Base-by-base conservation (phyloP, 2,329 filamentous ascomycete species). In the Leptographium lundbergii region DNA sequence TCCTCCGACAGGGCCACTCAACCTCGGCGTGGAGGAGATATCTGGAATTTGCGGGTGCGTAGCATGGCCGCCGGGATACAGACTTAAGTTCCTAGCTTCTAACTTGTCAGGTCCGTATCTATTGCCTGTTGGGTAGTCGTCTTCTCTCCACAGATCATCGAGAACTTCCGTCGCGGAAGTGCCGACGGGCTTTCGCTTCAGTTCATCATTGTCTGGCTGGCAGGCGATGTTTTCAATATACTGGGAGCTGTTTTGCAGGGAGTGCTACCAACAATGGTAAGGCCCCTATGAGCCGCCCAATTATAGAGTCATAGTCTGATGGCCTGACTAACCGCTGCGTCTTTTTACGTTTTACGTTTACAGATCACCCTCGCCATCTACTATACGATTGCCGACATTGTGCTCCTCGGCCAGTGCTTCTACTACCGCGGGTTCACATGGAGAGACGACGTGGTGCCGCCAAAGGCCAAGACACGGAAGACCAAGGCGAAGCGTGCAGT, bases 111-210 rank as follows among this genome's bases (percentile, higher is more conserved):
- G 42, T 96, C 91, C 10, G 91, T 99, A 65, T 96, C 90, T 53
- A 96, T 99, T 69, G 91, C 91, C 56, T 96, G 91, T 70, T 96
- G 94, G 94, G 88, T 97, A 60, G 89, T 97, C 42, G 94, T 99
- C 60, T 99, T 96, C 75, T 94, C 90, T 0, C 94, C 94, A 2
- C 94, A 99, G 67, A 96, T 99, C 66, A 86, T 66, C 53, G 65
- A 66, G 50, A 66, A 66, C 60, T 66, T 66, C 57, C 64, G 65
- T 13, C 65, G 65, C 7, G 57, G 63, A 48, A 65, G 59, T 29
- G 65, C 65, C 34, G 65, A 66, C 22, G 65, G 65, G 27, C 60
- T 66, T 17, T 66, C 65, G 1, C 62, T 66, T 19, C 86, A 92
- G 59, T 99, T 97, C 75, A 85, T 97, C 68, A 85, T 95, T 61